Conservation (phyloP, 2,329 filamentous ascomycete genomes). For the Ophiocordyceps polyrhachis-furcata region DNA sequence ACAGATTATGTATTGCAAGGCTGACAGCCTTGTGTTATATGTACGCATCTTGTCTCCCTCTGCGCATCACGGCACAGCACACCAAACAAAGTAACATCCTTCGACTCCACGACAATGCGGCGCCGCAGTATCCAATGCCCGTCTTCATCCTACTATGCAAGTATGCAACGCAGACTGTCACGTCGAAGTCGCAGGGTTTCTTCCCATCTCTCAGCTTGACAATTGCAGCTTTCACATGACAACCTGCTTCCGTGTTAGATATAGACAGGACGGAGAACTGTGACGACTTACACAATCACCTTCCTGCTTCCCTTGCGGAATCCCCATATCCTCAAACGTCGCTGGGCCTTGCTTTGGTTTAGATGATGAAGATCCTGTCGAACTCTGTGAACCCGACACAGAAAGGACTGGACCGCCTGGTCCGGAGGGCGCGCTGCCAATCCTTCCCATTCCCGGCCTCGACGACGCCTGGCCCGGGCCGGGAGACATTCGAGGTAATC, state of each 20-base stretch:
- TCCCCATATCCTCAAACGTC: constrained; percentile 97
- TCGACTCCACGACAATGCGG: neutral
- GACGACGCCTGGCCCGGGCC: constrained; percentile 7
- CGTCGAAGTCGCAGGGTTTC: neutral
- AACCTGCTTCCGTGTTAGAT: constrained; percentile 5
- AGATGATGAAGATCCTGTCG: constrained; percentile 12
- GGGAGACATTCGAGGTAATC: constrained; percentile 6
- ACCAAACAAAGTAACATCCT: neutral
- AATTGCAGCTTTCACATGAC: constrained; percentile 5
- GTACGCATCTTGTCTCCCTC: neutral
- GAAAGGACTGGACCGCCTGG: constrained; percentile 6
- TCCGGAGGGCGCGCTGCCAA: constrained; percentile 19
- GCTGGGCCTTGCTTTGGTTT: constrained; percentile 58
- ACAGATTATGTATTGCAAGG: neutral
- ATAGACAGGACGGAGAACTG: neutral
- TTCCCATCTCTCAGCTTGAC: neutral
- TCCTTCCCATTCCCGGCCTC: constrained; percentile 11
- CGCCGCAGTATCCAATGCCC: neutral
- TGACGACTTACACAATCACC: constrained; percentile 64
- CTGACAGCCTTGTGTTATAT: neutral
- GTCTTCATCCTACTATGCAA: neutral
- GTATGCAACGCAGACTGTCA: neutral
- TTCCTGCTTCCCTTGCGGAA: constrained; percentile 67
- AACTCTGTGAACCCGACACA: constrained; percentile 11
- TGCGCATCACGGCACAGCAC: neutral